A percentile compares a stretch with the other conserved stretches of the same genome.
Evolutionary conservation across 768 basidiomycete genomes (phyloP).

Genomic region (Calvatia gigantea): DNA sequence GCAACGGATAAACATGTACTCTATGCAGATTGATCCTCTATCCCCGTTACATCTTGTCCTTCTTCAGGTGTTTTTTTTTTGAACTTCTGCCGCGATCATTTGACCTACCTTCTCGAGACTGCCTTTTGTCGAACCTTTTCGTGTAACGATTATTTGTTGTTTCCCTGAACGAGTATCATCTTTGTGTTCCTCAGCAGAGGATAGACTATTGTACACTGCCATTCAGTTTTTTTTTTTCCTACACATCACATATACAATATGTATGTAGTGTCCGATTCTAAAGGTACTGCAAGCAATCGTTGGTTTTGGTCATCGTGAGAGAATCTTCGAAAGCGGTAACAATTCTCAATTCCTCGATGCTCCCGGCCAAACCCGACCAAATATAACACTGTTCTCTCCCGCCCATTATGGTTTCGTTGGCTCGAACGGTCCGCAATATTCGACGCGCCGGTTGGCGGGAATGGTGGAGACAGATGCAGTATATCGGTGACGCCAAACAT

Average conservation of each 20-base stretch:
- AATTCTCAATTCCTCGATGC: neutral
- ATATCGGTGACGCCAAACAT: conserved; percentile 91
- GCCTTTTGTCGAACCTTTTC: neutral
- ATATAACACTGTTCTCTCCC: conserved; percentile 18
- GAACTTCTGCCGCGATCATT: neutral
- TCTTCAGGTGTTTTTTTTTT: neutral
- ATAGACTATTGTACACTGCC: conserved; percentile 5
- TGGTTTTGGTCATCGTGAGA: neutral
- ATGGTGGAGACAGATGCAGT: conserved; percentile 91
- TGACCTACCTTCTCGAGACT: neutral
- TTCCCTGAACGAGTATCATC: conserved; percentile 2
- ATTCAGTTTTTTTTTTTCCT: neutral
- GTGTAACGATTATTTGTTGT: conserved; percentile 12
- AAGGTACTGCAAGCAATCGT: no score
- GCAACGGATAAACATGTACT: conserved; percentile 79
- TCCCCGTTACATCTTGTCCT: neutral
- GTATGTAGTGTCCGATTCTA: no score
- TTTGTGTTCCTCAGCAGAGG: neutral
- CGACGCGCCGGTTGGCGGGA: conserved; percentile 74
- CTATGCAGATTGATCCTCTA: conserved; percentile 61
- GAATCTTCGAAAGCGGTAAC: neutral
- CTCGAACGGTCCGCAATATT: conserved; percentile 73
- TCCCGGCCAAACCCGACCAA: conserved; percentile 30
- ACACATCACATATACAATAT: no score
- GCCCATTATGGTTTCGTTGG: conserved; percentile 63